phyloP scores from a whole-genome alignment of 225 moss, liverwort and hornwort genomes.

The Bryoerythrophyllum caledonicum region DNA sequence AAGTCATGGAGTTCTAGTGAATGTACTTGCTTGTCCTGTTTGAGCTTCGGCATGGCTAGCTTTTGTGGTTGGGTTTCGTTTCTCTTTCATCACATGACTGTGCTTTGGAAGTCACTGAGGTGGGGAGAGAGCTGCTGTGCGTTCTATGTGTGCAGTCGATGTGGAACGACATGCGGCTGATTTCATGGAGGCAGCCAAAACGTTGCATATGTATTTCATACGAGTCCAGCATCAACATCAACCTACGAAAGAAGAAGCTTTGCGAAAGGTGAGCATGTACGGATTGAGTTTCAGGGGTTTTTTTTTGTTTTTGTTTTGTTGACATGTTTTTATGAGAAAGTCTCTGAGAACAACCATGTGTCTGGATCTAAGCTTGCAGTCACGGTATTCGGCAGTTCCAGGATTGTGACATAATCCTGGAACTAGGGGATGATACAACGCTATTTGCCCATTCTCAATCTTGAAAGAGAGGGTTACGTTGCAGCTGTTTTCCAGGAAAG shows the following conservation, averaged over 20 bases:
- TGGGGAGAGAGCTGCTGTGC: slow-evolving; percentile 25
- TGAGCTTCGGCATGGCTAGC: slow-evolving; percentile 10
- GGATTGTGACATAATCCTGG: neutral
- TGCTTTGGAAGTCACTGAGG: slow-evolving; percentile 17
- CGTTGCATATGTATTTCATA: slow-evolving; percentile 78
- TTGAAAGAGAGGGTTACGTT: too few relatives aligned
- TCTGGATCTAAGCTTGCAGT: neutral
- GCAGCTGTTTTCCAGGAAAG: too few relatives aligned
- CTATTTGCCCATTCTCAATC: too few relatives aligned
- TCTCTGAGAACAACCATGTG: neutral
- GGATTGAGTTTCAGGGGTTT: neutral
- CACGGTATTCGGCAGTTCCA: neutral
- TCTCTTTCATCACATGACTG: neutral
- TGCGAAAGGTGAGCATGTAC: slow-evolving; percentile 56
- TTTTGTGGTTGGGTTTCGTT: slow-evolving; percentile 18
- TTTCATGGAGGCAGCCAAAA: slow-evolving; percentile 92
- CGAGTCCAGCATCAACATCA: slow-evolving; percentile 73
- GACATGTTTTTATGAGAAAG: neutral
- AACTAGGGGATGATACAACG: too few relatives aligned
- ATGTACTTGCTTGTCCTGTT: slow-evolving; percentile 22
- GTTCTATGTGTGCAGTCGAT: slow-evolving; percentile 59
- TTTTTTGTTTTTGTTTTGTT: too few relatives aligned
- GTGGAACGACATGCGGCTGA: slow-evolving; percentile 86
- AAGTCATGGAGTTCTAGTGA: neutral
- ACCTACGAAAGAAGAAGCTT: slow-evolving; percentile 63